These are phyloP conservation scores for Anaeromyces robustus DNA, from an alignment of 192 early-diverging fungal genomes.

Conservation along the genomic window DNA sequence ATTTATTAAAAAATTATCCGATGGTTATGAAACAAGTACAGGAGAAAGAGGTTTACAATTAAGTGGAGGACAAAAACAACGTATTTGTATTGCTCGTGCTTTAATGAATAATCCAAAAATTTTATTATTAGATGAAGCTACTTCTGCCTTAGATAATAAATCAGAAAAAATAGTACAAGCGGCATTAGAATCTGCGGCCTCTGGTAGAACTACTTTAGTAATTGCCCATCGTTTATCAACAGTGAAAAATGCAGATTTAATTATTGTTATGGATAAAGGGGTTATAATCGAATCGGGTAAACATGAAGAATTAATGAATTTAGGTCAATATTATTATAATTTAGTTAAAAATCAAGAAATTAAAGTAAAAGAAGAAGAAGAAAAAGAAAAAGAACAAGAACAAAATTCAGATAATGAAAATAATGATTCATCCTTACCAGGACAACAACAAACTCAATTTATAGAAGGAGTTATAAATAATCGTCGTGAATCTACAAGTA, in stretches of 20 bases:
- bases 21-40: slow-evolving; percentile 65
- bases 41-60: slow-evolving; percentile 53
- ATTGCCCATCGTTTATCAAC: slow-evolving; percentile 1
- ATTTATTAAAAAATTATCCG: slow-evolving; percentile 68
- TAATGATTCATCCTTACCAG: too few species aligned
- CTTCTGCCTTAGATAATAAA: background rate
- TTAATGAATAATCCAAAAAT: slow-evolving; percentile 1
- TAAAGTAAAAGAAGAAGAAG: too few species aligned
- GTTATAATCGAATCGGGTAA: slow-evolving; percentile 17
- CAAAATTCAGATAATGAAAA: too few species aligned
- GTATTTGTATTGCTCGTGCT: background rate
- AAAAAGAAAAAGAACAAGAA: too few species aligned
- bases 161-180: too few species aligned
- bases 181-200: background rate
- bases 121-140: slow-evolving; percentile 1
- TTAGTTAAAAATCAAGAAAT: too few species aligned
- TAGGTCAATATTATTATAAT: too few species aligned
- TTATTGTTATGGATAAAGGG: slow-evolving; percentile 19
- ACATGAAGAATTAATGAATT: slow-evolving; percentile 8
- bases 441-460: too few species aligned
- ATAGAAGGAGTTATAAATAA: too few species aligned
- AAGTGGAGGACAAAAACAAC: too few species aligned
- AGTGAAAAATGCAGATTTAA: slow-evolving; percentile 19
- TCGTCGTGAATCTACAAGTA: too few species aligned
- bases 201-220: background rate